Evolutionary conservation across 306 rosid genomes (phyloP).

Genomic region (Sindora glabra): DNA sequence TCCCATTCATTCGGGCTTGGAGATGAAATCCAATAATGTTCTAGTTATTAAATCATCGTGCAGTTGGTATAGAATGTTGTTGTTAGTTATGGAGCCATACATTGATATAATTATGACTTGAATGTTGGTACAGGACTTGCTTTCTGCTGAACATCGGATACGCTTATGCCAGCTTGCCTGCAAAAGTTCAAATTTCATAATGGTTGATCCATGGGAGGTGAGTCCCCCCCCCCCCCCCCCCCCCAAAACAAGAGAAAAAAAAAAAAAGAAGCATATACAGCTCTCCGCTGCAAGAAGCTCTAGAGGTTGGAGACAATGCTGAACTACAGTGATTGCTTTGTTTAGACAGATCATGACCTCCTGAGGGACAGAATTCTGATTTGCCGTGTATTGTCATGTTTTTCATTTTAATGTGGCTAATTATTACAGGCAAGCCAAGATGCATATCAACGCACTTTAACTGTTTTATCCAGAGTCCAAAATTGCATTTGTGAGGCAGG

Average conservation of each 20-base stretch:
- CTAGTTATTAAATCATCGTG: neutral
- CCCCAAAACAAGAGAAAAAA: no score
- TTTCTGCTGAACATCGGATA: conserved; percentile 71
- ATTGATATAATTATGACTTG: conserved; percentile 14
- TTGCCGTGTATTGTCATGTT: conserved; percentile 1
- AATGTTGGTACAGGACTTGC: conserved; percentile 41
- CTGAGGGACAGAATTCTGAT: neutral
- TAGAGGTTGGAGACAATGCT: neutral
- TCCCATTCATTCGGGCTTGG: neutral
- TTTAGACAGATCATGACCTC: neutral
- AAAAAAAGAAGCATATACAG: neutral
- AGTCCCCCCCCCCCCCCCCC: neutral
- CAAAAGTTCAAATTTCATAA: conserved; percentile 64
- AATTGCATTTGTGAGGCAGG: conserved; percentile 37
- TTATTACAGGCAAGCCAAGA: conserved; percentile 68
- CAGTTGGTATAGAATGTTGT: neutral
- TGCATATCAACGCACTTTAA: conserved; percentile 58
- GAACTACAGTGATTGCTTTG: neutral
- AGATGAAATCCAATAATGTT: neutral
- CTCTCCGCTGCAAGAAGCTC: neutral
- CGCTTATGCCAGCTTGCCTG: conserved; percentile 61
- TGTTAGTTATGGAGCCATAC: neutral
- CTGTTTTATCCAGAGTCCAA: conserved; percentile 59
- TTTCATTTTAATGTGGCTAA: conserved; percentile 1
- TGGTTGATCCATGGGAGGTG: conserved; percentile 99